Evolutionary conservation across 2,329 filamentous ascomycete genomes (phyloP), one percentile per base, ranked within the genome.

Genomic region (Pestalotiopsis sp.): DNA sequence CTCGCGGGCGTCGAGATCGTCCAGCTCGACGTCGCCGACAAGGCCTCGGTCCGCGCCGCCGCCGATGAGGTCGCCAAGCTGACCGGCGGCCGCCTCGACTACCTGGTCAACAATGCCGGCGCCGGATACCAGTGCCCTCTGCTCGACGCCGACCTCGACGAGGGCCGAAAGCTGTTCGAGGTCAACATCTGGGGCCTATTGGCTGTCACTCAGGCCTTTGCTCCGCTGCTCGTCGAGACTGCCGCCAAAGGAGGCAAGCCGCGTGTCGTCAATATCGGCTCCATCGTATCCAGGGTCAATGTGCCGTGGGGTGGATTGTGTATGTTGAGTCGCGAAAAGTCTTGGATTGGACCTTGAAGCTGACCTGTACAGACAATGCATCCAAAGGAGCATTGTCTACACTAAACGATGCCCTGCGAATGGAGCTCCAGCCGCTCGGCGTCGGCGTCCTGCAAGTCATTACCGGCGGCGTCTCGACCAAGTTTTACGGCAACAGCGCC

Each of bases 81-180:
- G 11, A 81, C 81, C 0, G 80, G 76, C 49, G 79, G 80, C 20
- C 78, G 73, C 23, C 73, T 85, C 13, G 80, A 85, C 69, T 77
- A 84, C 49, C 77, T 85, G 17, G 75, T 84, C 70, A 84, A 84
- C 72, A 83, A 84, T 72, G 81, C 83, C 1, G 83, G 78, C 14
- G 71, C 74, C 56, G 76, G 75, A 52, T 75, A 76, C 63, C 66
- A 70, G 2, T 74, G 77, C 70, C 78, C 80, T 12, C 67, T 81
- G 0, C 68, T 79, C 20, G 81, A 83, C 68, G 72, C 74, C n/a
- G 70, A 75, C 13, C 27, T 80, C 5, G 70, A 73, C 45, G 75
- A 75, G n/a, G 75, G 78, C 3, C 60, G 67, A 14, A 52, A 36
- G 17, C 69, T 72, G 20, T 70, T 68, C 45, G 67, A 71, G n/a